These are phyloP conservation scores for Plantago major DNA, from an alignment of 257 asterid genomes.

Conservation along the genomic window DNA sequence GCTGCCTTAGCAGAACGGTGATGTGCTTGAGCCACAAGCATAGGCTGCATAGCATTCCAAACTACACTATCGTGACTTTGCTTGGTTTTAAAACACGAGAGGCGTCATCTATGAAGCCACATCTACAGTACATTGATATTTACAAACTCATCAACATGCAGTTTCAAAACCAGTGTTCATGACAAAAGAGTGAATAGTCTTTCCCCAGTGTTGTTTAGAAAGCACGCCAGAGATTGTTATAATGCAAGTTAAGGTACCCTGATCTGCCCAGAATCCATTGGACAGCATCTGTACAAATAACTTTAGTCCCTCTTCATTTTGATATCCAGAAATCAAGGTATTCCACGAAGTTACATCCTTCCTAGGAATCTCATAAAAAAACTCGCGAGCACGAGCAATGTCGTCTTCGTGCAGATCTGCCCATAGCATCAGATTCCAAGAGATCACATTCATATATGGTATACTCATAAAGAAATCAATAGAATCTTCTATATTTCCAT, in stretches of 20 bases:
- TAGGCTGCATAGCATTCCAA: slow-evolving; percentile 76
- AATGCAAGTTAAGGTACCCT: slow-evolving; percentile 43
- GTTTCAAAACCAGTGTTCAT: slow-evolving; percentile 43
- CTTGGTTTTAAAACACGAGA: slow-evolving; percentile 28
- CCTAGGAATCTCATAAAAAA: slow-evolving; percentile 49
- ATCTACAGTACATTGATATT: slow-evolving; percentile 61
- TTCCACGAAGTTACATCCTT: slow-evolving; percentile 63
- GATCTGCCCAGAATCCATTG: slow-evolving; percentile 38
- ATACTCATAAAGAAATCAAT: slow-evolving; percentile 40
- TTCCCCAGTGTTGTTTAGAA: slow-evolving; percentile 38
- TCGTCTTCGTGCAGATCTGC: slow-evolving; percentile 52
- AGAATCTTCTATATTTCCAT: slow-evolving; percentile 42
- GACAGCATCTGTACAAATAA: slow-evolving; percentile 41
- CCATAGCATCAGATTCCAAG: slow-evolving; percentile 61
- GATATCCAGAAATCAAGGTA: slow-evolving; percentile 47
- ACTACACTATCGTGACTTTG: slow-evolving; percentile 39
- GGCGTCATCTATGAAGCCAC: slow-evolving; percentile 54
- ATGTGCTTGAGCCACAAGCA: slow-evolving; percentile 49
- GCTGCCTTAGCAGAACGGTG: slow-evolving; percentile 47
- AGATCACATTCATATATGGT: slow-evolving; percentile 44
- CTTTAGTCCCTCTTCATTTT: slow-evolving; percentile 43
- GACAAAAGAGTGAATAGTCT: slow-evolving; percentile 38
- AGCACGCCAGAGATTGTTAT: slow-evolving; percentile 45
- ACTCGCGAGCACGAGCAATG: slow-evolving; percentile 30
- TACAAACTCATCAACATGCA: slow-evolving; percentile 38